These are phyloP conservation scores for Trichoderma simmonsii DNA, from an alignment of 2,329 filamentous ascomycete genomes.

Conservation along the genomic window DNA sequence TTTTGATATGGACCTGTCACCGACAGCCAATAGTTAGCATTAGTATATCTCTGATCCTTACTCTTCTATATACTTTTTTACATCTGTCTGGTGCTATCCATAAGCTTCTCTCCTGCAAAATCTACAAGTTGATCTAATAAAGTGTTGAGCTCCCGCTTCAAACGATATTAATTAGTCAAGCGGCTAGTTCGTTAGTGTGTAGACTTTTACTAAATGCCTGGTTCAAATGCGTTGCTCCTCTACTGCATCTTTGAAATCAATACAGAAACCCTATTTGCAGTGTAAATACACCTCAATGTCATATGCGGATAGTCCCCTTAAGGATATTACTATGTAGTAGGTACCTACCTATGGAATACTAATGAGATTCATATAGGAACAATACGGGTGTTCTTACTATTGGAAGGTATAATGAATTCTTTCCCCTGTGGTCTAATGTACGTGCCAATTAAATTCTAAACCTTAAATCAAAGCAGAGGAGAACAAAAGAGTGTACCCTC, in stretches of 20 bases:
- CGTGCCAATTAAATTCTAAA: neutral
- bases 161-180: too few relatives aligned
- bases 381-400: neutral
- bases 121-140: rapidly evolving
- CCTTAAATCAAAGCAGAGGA: rapidly evolving
- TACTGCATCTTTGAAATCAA: neutral
- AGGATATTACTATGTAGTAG: too few relatives aligned
- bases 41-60: neutral
- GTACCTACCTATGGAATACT: neutral
- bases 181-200: neutral
- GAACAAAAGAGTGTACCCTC: too few relatives aligned
- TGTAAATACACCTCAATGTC: neutral
- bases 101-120: neutral
- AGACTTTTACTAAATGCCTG: neutral
- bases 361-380: neutral
- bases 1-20: neutral
- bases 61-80: too few relatives aligned
- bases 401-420: too few relatives aligned
- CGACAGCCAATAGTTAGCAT: neutral
- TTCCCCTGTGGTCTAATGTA: too few relatives aligned
- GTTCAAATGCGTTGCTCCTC: neutral
- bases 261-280: neutral
- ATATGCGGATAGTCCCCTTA: neutral
- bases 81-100: too few relatives aligned
- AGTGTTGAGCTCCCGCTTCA: neutral